Evolutionary conservation across 169 alveolate species (phyloP).

Genomic region (Eimeria falciformis): DNA sequence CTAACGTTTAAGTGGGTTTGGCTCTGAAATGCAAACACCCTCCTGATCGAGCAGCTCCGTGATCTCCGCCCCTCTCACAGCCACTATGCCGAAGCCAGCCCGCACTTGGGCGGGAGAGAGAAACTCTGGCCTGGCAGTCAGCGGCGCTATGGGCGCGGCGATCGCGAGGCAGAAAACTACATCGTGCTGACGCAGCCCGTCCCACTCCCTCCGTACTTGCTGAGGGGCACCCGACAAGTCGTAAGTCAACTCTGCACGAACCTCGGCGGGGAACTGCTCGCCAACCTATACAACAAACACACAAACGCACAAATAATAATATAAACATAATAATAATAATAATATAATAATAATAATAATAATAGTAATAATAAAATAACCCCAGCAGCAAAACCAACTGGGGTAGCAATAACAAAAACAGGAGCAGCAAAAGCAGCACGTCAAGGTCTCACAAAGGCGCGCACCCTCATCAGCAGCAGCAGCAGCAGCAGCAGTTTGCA

Average conservation of each 20-base stretch:
- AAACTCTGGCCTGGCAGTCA: not conserved
- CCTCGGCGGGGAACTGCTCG: conserved; percentile 79
- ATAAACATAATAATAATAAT: not conserved
- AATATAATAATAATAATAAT: not conserved
- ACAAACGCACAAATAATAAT: not conserved
- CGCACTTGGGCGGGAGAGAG: conserved; percentile 26
- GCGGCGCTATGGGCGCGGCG: conserved; percentile 37
- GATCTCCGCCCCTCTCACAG: conserved; percentile 79
- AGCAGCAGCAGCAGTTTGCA: conserved; percentile 2
- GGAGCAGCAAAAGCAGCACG: conserved; percentile 12
- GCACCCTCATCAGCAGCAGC: not conserved
- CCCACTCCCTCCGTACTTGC: conserved; percentile 77
- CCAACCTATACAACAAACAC: conserved; percentile 64
- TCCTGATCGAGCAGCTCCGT: conserved; percentile 77
- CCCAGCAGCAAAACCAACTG: not conserved
- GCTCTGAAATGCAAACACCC: conserved; percentile 72
- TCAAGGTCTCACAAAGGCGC: not conserved
- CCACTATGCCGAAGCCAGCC: conserved; percentile 69
- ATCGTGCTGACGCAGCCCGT: conserved; percentile 61
- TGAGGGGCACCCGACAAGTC: conserved; percentile 26
- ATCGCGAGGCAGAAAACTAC: conserved; percentile 64
- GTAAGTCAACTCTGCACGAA: conserved; percentile 75
- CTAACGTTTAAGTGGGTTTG: conserved; percentile 56
- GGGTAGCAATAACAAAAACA: not conserved
- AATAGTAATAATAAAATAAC: too few relatives aligned